Evolutionary conservation across 768 basidiomycete genomes (phyloP).

Genomic region (Boletus vinaceobasis): DNA sequence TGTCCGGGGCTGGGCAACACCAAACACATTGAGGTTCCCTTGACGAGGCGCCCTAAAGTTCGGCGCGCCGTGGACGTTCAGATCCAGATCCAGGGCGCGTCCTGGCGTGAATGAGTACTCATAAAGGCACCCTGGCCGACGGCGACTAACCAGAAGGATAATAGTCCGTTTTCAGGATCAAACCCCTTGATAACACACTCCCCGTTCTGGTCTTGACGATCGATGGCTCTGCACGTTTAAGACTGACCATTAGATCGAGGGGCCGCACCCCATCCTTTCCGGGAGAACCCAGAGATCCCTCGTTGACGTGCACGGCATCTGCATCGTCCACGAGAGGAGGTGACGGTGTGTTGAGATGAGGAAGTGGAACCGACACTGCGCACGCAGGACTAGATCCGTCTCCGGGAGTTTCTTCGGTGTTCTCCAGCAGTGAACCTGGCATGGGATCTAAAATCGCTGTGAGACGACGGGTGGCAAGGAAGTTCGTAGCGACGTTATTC

Average conservation of each 20-base stretch:
- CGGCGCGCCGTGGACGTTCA: conserved; percentile 91
- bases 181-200: conserved; percentile 81
- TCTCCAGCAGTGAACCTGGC: background rate
- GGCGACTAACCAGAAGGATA: conserved; percentile 64
- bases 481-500: too few relatives aligned
- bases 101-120: conserved; percentile 43
- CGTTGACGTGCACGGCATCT: conserved; percentile 7
- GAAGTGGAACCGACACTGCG: conserved; percentile 9
- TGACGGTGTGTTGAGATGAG: conserved; percentile 5
- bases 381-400: background rate
- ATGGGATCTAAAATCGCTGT: background rate
- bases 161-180: conserved; percentile 93
- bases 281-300: background rate
- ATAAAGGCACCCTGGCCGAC: background rate
- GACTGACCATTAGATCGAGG: conserved; percentile 58
- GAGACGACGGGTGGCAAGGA: background rate
- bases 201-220: conserved; percentile 82
- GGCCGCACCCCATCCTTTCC: conserved; percentile 24
- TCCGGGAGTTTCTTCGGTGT: background rate
- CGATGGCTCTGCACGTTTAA: conserved; percentile 64
- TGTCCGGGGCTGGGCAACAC: conserved; percentile 91
- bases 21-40: conserved; percentile 85
- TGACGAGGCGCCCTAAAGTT: conserved; percentile 86
- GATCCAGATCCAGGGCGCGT: conserved; percentile 84
- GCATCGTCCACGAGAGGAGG: background rate